Evolutionary conservation across 1,284 basidiomycete genomes (phyloP).

Genomic region (Cryptococcus sp.): DNA sequence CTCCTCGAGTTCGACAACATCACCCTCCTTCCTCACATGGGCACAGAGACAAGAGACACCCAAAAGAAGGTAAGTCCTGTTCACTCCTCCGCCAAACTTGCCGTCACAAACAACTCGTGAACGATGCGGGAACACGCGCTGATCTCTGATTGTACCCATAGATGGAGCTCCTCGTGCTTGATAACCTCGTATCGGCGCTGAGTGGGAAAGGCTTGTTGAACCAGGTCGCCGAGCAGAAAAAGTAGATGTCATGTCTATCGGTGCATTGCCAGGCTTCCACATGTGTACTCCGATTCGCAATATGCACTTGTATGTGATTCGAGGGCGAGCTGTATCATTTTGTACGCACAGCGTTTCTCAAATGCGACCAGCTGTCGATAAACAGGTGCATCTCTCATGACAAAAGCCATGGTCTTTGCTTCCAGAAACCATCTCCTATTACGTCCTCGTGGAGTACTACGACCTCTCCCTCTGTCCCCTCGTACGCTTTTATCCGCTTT

Average conservation of each 20-base stretch:
- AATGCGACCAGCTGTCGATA: no score
- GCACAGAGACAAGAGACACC: constrained; percentile 78
- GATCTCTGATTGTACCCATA: background rate
- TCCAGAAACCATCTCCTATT: constrained; percentile 80
- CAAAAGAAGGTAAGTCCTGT: constrained; percentile 68
- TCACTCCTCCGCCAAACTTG: no score
- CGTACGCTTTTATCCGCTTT: constrained; percentile 51
- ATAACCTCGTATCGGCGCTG: constrained; percentile 45
- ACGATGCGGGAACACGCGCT: background rate
- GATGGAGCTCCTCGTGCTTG: constrained; percentile 45
- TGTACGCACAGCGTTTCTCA: no score
- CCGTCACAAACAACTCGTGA: background rate
- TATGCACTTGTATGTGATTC: no score
- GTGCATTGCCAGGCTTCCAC: no score
- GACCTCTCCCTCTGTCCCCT: constrained; percentile 56
- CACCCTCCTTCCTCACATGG: constrained; percentile 85
- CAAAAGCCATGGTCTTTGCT: constrained; percentile 53
- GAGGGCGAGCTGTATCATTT: no score
- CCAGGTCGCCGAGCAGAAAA: constrained; percentile 48
- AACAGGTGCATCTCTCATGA: constrained; percentile 11
- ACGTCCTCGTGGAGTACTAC: constrained; percentile 75
- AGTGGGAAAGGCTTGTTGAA: constrained; percentile 42
- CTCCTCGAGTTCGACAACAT: constrained; percentile 77
- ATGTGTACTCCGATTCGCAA: no score
- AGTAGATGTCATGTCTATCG: constrained; percentile 9